Base-by-base conservation (phyloP, 352 stramenopile species). In the Phytophthora litchii region DNA sequence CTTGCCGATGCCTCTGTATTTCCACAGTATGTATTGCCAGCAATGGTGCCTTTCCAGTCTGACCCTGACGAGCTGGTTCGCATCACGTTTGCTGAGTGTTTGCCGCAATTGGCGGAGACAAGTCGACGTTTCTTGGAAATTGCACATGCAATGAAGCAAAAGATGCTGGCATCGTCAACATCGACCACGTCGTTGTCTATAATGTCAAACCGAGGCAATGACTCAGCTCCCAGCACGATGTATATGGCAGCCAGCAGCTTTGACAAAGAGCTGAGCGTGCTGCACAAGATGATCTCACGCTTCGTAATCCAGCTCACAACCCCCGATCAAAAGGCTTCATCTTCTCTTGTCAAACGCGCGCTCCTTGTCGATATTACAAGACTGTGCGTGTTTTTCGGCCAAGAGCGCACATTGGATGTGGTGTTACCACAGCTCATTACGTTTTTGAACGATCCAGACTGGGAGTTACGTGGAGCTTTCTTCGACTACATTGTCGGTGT, bases 301-400 rank as follows among this genome's bases (percentile, higher is more conserved):
- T 98, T 97, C 70, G 90, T 98, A 11, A 93, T 98, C 17, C 90
- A 97, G 55, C 88, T 98, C 13, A 95, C 92, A 68, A 94, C 67
- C 23, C 96, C 76, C 0, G 86, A 96, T 57, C 85, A 95, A 50
- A 94, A 94, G 49, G 80, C 81, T 11, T 93, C 94, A 41, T 98
- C 96, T 17, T 94, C 93, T 23, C 77, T 98, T 32, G 88, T 97
- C 12, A 99, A 99, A 65, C 92, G 89, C 21, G 91, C 94, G 16
- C 66, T 99, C n/a, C 76, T 99, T 19, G 65, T 83, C 13, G 91
- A 98, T 65, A 95, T 99, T 41, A 95, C 91, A n/a, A 80, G 92
- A 9, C 76, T 99, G 8, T 99, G 96, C 46, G 88, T 97, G 16
- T 99, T 99, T 67, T 99, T 99, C 70, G 96, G 95, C 0, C 84